These are phyloP conservation scores for Flaveria sonorensis DNA, from an alignment of 129 eudicot species.

Conservation along the genomic window DNA sequence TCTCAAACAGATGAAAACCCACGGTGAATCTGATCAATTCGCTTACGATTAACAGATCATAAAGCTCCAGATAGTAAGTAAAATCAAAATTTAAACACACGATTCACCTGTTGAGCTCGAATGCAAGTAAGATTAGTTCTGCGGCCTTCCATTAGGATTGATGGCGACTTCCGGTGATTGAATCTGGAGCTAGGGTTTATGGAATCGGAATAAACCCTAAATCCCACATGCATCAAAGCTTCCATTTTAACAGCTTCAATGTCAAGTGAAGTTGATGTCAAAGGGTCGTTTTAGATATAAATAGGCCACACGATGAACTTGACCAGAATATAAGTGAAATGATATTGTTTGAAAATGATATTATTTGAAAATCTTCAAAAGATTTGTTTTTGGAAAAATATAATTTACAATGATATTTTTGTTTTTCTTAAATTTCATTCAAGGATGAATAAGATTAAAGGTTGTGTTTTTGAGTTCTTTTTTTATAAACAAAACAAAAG, in stretches of 20 bases:
- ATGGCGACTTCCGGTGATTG: slow-evolving; percentile 23
- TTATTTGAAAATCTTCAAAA: no score
- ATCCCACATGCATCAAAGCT: slow-evolving; percentile 4
- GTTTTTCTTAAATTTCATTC: no score
- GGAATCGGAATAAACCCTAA: slow-evolving; percentile 24
- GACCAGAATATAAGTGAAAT: not conserved
- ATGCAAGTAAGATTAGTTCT: slow-evolving; percentile 22
- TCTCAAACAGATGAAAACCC: not conserved
- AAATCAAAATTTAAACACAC: no score
- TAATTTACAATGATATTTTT: no score
- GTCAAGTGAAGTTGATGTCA: not conserved
- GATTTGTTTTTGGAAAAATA: not conserved
- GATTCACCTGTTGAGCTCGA: slow-evolving; percentile 46
- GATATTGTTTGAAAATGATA: not conserved
- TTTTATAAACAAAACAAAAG: no score
- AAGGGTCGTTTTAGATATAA: not conserved
- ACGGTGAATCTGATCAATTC: not conserved
- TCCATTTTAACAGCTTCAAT: slow-evolving; percentile 29
- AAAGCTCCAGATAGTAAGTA: not conserved
- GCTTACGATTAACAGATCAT: not conserved
- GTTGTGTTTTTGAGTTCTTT: no score
- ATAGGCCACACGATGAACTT: not conserved
- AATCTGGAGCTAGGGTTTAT: slow-evolving; percentile 19
- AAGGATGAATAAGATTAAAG: no score
- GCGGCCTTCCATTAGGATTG: slow-evolving; percentile 9